phyloP scores from a whole-genome alignment of 768 basidiomycete species.

The Chalciporus sphaerocephalus region DNA sequence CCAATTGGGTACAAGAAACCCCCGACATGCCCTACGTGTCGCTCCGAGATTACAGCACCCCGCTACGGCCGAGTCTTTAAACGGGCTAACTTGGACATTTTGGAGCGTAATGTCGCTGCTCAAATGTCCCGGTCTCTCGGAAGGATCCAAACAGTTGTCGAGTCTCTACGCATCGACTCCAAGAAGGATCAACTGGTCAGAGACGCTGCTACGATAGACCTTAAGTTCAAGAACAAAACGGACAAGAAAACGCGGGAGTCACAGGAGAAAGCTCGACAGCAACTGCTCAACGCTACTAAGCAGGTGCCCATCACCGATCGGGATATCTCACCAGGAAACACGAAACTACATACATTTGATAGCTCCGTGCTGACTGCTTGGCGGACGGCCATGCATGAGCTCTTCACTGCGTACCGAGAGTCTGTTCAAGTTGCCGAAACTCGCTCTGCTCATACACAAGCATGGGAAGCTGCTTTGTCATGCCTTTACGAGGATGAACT shows the following conservation, averaged over 20 bases:
- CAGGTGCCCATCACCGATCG: constrained; percentile 24
- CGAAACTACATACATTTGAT: constrained; percentile 30
- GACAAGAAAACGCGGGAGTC: constrained; percentile 1
- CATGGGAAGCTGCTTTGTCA: constrained; percentile 59
- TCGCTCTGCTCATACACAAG: constrained; percentile 52
- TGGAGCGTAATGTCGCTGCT: constrained; percentile 58
- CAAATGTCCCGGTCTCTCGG: constrained; percentile 46
- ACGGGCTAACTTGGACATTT: constrained; percentile 57
- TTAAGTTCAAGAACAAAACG: constrained; percentile 12
- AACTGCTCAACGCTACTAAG: constrained; percentile 11
- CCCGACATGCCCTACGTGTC: constrained; percentile 62
- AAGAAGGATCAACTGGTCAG: constrained; percentile 15
- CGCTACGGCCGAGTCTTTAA: constrained; percentile 63
- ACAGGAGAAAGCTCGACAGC: constrained; percentile 12
- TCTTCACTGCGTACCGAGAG: constrained; percentile 39
- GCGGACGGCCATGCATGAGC: constrained; percentile 33
- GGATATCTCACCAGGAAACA: constrained; percentile 26
- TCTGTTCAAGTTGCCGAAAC: constrained; percentile 39
- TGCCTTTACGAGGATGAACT: constrained; percentile 49
- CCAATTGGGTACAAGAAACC: constrained; percentile 39
- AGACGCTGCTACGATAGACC: constrained; percentile 10
- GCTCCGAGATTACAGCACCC: constrained; percentile 48
- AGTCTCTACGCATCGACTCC: constrained; percentile 22
- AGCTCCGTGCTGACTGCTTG: constrained; percentile 34
- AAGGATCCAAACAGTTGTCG: constrained; percentile 27